These are phyloP conservation scores for Aplosporella prunicola DNA, from an alignment of 2,329 filamentous ascomycete genomes.

Conservation along the genomic window DNA sequence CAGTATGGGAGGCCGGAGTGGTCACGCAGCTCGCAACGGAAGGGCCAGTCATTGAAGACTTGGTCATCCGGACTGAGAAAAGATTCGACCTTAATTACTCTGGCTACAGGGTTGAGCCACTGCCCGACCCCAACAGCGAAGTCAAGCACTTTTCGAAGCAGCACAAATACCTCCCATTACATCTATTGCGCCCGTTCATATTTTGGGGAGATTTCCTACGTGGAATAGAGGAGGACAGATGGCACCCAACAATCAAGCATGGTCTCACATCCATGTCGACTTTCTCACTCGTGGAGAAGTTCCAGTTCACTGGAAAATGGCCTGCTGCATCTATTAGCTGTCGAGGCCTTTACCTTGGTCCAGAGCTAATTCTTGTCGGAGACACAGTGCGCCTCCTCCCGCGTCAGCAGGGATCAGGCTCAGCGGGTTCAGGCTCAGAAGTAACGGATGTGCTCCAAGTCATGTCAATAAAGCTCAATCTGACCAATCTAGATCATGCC, in stretches of 20 bases:
- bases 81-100: slow-evolving; percentile 38
- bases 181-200: slow-evolving; percentile 46
- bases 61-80: slow-evolving; percentile 33
- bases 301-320: slow-evolving; percentile 46
- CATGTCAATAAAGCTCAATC: slow-evolving; percentile 42
- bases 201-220: slow-evolving; percentile 44
- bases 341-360: slow-evolving; percentile 46
- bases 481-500: slow-evolving; percentile 39
- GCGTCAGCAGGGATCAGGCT: slow-evolving; percentile 16
- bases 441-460: slow-evolving; percentile 47
- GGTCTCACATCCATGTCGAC: slow-evolving; percentile 46
- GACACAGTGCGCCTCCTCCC: slow-evolving; percentile 45
- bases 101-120: slow-evolving; percentile 49
- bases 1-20: slow-evolving; percentile 49
- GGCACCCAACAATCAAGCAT: slow-evolving; percentile 46
- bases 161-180: slow-evolving; percentile 46
- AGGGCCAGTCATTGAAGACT: slow-evolving; percentile 34
- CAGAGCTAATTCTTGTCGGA: slow-evolving; percentile 45
- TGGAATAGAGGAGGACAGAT: slow-evolving; percentile 29
- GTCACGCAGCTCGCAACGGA: slow-evolving; percentile 44
- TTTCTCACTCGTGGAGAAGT: slow-evolving; percentile 43
- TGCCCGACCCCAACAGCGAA: slow-evolving; percentile 40
- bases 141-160: slow-evolving; percentile 45
- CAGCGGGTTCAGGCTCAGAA: slow-evolving; percentile 34
- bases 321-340: slow-evolving; percentile 44